Base-by-base conservation (phyloP, 1,284 basidiomycete genomes). In the Malassezia sympodialis region DNA sequence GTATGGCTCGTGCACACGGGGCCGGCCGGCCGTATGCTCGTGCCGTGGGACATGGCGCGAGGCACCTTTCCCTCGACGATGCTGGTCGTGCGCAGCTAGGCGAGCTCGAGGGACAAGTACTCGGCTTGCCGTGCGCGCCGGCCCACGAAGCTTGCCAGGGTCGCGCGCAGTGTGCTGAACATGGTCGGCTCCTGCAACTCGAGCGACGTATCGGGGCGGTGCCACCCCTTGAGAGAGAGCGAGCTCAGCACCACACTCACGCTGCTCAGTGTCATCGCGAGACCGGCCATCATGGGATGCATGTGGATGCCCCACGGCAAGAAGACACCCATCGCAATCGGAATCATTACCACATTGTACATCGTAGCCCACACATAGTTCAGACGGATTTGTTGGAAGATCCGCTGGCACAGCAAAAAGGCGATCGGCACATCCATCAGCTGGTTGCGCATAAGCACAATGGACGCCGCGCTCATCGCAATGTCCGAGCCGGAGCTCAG, bases 281-380 rank as follows among this genome's bases (percentile, higher is more conserved):
- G 87, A 10, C 89, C 93, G 0, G 94, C 91, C 79, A 91, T 84
- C 93, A 98, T 98, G 2, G 94, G 94, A 68, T 93, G 94, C 71
- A 98, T 82, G 75, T 90, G 88, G 32, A 91, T 68, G 7, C 90
- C 90, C 77, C 90, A 83, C 0, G 94, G 94, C 14, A 98, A 79
- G 76, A 98, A 84, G 46, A 96, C 63, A 41, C 94, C 94, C 94
- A 98, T 98, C 12, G 94, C 94, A 34, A 98, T 82, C n/a, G 94
- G 94, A 54, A 99, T 91, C 61, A 91, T 88, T 58, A 96, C 77
- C 23, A 94, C 67, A 73, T 98, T 96, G 79, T 98, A 96, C 45
- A 71, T 56, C 14, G 72, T 75, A 5, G 75, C 73, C 76, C 75
- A 75, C 49, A 72, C 40, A 30, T 68, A 74, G 55, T 76, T 74